Conservation (phyloP, 2,329 filamentous ascomycete species). For the Ophiognomonia clavigignenti-juglandacearum region DNA sequence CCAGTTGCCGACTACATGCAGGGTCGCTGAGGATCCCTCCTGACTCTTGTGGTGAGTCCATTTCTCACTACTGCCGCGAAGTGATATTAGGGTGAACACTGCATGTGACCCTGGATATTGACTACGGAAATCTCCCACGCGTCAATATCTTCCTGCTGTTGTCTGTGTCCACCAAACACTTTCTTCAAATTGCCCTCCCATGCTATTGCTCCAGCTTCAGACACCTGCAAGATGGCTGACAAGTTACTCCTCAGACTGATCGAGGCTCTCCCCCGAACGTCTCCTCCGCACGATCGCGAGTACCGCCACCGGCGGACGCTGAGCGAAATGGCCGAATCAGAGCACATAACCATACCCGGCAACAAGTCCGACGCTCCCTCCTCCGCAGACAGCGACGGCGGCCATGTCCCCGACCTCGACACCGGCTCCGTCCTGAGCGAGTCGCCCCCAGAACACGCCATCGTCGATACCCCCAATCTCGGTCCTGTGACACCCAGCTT, state of each 20-base stretch:
- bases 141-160: no score
- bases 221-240: conserved; percentile 36
- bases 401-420: conserved; percentile 33
- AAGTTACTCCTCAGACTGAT: conserved; percentile 34
- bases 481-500: conserved; percentile 35
- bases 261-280: conserved; percentile 34
- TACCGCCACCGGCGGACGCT: conserved; percentile 29
- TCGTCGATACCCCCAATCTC: conserved; percentile 47
- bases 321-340: conserved; percentile 39
- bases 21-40: background rate
- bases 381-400: conserved; percentile 36
- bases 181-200: background rate
- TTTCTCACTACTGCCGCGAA: no score
- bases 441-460: conserved; percentile 38
- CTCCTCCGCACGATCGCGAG: conserved; percentile 32
- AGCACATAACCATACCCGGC: conserved; percentile 30
- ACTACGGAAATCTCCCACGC: no score
- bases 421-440: conserved; percentile 35
- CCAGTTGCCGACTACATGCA: background rate
- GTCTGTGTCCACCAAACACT: no score
- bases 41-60: background rate
- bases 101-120: no score
- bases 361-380: conserved; percentile 32
- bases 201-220: background rate
- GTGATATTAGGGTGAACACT: no score